Evolutionary conservation across 345 rosid genomes (phyloP).

Genomic region (Salix caprea): DNA sequence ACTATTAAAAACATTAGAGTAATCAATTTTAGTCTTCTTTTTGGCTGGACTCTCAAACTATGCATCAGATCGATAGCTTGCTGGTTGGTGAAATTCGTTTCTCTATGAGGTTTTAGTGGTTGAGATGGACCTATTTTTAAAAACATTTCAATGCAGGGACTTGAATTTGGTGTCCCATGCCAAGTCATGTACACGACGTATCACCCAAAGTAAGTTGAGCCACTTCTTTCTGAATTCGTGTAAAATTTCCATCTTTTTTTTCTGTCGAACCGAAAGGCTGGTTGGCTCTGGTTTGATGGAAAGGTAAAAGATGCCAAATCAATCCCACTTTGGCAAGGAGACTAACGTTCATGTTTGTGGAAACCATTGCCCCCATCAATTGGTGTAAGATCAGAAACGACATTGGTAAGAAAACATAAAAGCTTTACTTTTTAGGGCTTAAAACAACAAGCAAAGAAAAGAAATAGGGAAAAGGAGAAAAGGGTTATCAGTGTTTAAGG

Average conservation of each 20-base stretch:
- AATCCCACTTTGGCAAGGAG: neutral
- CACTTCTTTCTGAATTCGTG: neutral
- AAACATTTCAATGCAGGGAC: neutral
- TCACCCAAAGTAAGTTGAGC: neutral
- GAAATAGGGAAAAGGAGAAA: neutral
- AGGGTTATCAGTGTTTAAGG: constrained; percentile 14
- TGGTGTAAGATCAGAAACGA: no score
- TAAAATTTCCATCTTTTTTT: neutral
- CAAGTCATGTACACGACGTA: constrained; percentile 24
- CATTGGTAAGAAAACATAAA: no score
- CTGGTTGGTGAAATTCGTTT: constrained; percentile 15
- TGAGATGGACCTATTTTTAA: neutral
- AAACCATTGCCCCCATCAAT: neutral
- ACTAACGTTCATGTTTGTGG: neutral
- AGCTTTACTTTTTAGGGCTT: no score
- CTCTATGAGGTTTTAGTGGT: neutral
- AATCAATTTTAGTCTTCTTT: constrained; percentile 14
- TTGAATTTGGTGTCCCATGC: constrained; percentile 11
- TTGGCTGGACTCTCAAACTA: constrained; percentile 11
- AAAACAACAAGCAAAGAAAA: neutral
- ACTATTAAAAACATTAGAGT: neutral
- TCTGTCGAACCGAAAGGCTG: neutral
- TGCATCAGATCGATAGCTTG: neutral
- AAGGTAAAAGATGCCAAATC: neutral
- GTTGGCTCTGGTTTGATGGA: neutral